Evolutionary conservation across 108 stramenopile species (phyloP).

Genomic region (Schizochytrium sp.): DNA sequence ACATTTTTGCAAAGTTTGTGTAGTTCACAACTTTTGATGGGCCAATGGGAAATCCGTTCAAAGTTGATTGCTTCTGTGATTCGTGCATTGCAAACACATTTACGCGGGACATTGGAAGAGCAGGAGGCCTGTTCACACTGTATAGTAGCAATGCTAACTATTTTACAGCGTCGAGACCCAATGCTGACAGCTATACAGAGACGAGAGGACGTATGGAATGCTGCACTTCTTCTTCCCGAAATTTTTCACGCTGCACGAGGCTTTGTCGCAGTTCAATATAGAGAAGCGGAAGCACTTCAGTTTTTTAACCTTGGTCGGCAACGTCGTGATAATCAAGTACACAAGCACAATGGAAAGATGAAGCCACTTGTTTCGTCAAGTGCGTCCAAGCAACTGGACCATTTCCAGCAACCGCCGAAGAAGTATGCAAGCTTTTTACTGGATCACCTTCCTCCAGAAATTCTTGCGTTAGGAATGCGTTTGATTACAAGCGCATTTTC

Average conservation of each 20-base stretch:
- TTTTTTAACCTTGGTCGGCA: too few relatives aligned
- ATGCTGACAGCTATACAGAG: not conserved
- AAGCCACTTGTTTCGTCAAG: too few relatives aligned
- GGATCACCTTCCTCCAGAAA: not conserved
- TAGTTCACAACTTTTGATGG: not conserved
- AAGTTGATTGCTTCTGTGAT: slow-evolving; percentile 7
- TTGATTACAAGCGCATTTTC: not conserved
- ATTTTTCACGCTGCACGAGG: slow-evolving; percentile 17
- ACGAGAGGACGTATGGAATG: slow-evolving; percentile 38
- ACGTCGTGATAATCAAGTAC: too few relatives aligned
- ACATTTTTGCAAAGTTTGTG: not conserved
- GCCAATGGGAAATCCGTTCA: not conserved
- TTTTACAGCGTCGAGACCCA: not conserved
- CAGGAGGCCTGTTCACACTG: not conserved
- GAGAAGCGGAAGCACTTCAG: not conserved
- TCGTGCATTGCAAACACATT: not conserved
- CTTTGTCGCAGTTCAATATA: not conserved
- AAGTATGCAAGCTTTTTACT: slow-evolving; percentile 31
- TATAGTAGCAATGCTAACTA: not conserved
- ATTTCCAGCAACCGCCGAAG: not conserved
- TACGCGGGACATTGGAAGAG: not conserved
- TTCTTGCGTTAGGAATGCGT: not conserved
- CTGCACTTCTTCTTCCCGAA: slow-evolving; percentile 31
- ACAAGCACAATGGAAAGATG: too few relatives aligned
- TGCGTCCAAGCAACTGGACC: too few relatives aligned